Percentiles rank a stretch among this genome's conserved stretches.
Conservation (phyloP, 148 eudicot genomes). For the Vaccinium vitisidaea region DNA sequence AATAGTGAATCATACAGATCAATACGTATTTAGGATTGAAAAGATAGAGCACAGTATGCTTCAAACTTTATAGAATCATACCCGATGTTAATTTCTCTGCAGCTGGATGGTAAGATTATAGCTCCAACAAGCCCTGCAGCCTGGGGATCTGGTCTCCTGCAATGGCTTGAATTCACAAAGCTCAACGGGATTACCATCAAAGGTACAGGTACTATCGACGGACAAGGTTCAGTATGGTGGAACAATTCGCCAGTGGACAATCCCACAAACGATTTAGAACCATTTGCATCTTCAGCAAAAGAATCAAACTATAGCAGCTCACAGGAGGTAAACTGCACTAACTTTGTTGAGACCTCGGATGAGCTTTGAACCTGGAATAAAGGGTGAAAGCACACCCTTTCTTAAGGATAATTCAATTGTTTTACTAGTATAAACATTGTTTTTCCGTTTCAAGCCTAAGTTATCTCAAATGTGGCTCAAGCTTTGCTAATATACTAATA, state of each 20-base stretch:
- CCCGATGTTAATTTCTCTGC: neutral
- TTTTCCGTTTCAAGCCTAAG: neutral
- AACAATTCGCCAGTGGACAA: slow-evolving; percentile 42
- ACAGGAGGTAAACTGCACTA: slow-evolving; percentile 23
- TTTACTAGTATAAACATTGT: neutral
- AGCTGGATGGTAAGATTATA: slow-evolving; percentile 68
- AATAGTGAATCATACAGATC: neutral
- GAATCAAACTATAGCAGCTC: slow-evolving; percentile 52
- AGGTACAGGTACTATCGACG: slow-evolving; percentile 80
- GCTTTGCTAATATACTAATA: neutral
- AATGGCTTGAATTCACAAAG: slow-evolving; percentile 89
- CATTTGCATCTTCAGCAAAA: neutral
- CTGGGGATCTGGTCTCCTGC: slow-evolving; percentile 62
- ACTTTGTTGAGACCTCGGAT: neutral
- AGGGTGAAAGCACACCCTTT: neutral
- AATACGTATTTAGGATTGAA: neutral
- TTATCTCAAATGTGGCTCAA: neutral
- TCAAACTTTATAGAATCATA: neutral
- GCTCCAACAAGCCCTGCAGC: slow-evolving; percentile 64
- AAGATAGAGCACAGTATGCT: neutral
- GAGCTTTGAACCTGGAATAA: neutral
- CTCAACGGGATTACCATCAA: slow-evolving; percentile 60
- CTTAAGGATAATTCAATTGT: no score
- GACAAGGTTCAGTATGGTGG: slow-evolving; percentile 94
- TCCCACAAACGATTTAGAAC: slow-evolving; percentile 38